These are phyloP conservation scores for Teunomyces panamensis DNA, from an alignment of 805 yeast species.

Conservation along the genomic window DNA sequence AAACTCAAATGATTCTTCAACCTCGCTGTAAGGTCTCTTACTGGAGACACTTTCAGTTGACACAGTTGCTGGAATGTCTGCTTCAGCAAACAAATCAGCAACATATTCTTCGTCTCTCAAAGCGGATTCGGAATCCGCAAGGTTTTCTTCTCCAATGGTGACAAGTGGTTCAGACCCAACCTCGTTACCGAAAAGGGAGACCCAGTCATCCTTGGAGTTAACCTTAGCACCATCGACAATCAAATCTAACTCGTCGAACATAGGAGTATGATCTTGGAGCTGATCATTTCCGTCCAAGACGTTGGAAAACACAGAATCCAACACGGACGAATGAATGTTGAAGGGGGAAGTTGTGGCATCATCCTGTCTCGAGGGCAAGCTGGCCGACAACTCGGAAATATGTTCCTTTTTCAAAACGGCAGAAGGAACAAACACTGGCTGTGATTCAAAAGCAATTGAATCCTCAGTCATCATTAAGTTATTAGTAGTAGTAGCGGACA, in stretches of 20 bases:
- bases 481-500: conserved; percentile 21
- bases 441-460: conserved; percentile 23
- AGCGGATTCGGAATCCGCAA: conserved; percentile 6
- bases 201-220: conserved; percentile 53
- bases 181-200: conserved; percentile 49
- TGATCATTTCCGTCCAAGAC: conserved; percentile 32
- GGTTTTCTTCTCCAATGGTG: conserved; percentile 7
- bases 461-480: conserved; percentile 9
- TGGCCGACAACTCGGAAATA: conserved; percentile 4
- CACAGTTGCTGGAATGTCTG: background rate
- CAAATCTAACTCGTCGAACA: conserved; percentile 56
- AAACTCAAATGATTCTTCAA: conserved; percentile 25
- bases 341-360: conserved; percentile 39
- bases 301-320: conserved; percentile 50
- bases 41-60: conserved; percentile 17
- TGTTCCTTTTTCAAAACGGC: conserved; percentile 8
- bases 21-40: conserved; percentile 21
- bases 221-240: conserved; percentile 38
- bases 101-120: conserved; percentile 5
- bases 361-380: conserved; percentile 7
- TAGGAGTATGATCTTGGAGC: conserved; percentile 47
- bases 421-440: conserved; percentile 18
- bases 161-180: background rate
- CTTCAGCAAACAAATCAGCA: conserved; percentile 5
- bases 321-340: conserved; percentile 49